Evolutionary conservation across 2,329 filamentous ascomycete genomes (phyloP), one percentile per base, ranked within the genome.

Genomic region (Fusarium heterosporum): DNA sequence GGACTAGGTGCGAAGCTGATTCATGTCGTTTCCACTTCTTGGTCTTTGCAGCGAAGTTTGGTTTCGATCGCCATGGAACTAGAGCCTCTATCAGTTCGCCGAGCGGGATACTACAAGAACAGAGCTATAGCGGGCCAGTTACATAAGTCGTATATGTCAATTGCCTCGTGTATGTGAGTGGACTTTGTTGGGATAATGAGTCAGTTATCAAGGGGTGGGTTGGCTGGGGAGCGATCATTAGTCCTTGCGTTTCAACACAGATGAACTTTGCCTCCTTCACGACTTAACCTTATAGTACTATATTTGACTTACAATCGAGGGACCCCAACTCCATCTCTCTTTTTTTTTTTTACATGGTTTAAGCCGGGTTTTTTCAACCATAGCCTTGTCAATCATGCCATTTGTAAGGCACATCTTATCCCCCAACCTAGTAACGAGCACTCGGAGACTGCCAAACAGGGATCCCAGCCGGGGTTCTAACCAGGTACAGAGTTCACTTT

Each of bases 1-100:
- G 19, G 34, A 50, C 50, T 50, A 51, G n/a, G n/a, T n/a, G n/a
- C 38, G n/a, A 28, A 22, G 55, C 34, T 50, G 55, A 47, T 61
- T 55, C 41, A 55, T 55, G 30, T 30, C 19, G 32, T 60, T 42
- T 25, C 28, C 19, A 8, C 19, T 30, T 42, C 13, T 17, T 11
- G 16, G 29, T 38, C 39, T 41, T 34, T 28, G 28, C 63, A 32
- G 28, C 30, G 14, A 28, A 61, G 34, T 8, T 25, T 8, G n/a
- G 29, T 53, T 52, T 36, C 47, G 28, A 42, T 28, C 17, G 4
- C 17, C 30, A 10, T 26, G 12, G 16, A 45, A 42, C 39, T 28
- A 55, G 38, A 41, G 17, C 14, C 30, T 16, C 19, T 55, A n/a
- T 19, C 19, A 19, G 19, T 39, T 25, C 30, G 13, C 39, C n/a